Evolutionary conservation across 176 grass and related monocot genomes (phyloP).

Genomic region (Elymus sibiricus): DNA sequence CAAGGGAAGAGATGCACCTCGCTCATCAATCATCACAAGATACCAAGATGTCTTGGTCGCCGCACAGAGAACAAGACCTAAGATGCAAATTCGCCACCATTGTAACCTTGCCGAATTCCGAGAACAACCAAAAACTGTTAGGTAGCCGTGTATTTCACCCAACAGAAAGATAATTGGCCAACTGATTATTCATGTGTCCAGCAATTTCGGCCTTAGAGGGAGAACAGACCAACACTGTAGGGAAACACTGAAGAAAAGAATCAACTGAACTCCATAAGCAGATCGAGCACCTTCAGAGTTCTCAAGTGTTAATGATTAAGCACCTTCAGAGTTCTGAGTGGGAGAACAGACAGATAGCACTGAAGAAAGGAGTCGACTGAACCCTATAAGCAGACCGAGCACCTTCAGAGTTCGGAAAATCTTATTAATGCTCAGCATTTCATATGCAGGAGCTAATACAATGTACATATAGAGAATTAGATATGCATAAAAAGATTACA

Average conservation of each 20-base stretch:
- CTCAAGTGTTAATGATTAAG: too few relatives aligned
- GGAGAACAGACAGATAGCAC: too few relatives aligned
- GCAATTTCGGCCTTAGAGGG: background rate
- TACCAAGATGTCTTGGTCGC: background rate
- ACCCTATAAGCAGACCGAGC: background rate
- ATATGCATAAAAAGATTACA: background rate
- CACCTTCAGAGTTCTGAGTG: too few relatives aligned
- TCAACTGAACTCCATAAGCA: background rate
- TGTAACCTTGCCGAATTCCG: background rate
- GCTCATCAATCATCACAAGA: background rate
- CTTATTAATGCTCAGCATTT: background rate
- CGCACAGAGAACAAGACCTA: background rate
- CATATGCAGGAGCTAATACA: background rate
- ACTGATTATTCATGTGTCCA: background rate
- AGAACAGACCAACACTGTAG: too few relatives aligned
- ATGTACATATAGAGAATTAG: background rate
- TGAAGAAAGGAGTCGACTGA: background rate
- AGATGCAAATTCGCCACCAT: background rate
- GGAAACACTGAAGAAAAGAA: background rate
- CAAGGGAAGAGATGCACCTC: background rate
- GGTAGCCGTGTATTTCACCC: background rate
- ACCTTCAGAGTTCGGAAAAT: background rate
- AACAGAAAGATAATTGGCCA: background rate
- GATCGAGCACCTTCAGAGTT: background rate
- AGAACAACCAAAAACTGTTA: background rate